Base-by-base conservation (phyloP, 2,329 filamentous ascomycete genomes). In the Microcyclosporella mali region DNA sequence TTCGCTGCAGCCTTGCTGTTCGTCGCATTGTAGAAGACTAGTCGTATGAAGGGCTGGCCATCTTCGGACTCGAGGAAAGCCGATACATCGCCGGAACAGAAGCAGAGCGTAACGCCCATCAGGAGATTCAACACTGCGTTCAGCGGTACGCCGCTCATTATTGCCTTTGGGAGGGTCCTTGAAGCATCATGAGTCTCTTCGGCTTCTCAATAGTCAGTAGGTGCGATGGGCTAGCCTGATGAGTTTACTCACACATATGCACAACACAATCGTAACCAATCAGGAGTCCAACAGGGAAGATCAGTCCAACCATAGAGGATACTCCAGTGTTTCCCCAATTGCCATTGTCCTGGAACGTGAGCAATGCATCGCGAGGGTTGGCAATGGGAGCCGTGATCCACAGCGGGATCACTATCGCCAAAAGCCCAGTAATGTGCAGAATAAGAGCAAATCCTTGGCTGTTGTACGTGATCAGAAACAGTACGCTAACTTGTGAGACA, bases 391-490 rank as follows among this genome's bases (percentile, higher is more conserved):
- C 66, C 41, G 71, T 59, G 1, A 66, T 62, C 46, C 67, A 62
- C 3, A 75, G 55, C 0, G 70, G 64, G 17, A 75, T 69, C 9
- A 77, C 56, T 41, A 75, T 70, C 0, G 67, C 73, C 43, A 77
- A 72, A 53, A 76, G 72, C 3, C 73, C 74, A 11, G 71, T 54
- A n/a, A 76, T 60, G 43, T 77, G 74, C 3, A 77, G 52, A 18
- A 73, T 64, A 6, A 75, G 57, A 16, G 74, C 64, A 11, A 71
- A 49, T 0, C 67, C 67, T 54, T 77, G 73, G 18, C n/a, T n/a
- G n/a, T n/a, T n/a, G n/a, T n/a, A n/a, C n/a, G n/a, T n/a, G n/a
- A n/a, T n/a, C n/a, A n/a, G n/a, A n/a, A n/a, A n/a, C n/a, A n/a
- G n/a, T n/a, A n/a, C n/a, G n/a, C n/a, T n/a, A n/a, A n/a, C n/a